Conservation (phyloP, 768 basidiomycete species). For the Leccinum variicolor region DNA sequence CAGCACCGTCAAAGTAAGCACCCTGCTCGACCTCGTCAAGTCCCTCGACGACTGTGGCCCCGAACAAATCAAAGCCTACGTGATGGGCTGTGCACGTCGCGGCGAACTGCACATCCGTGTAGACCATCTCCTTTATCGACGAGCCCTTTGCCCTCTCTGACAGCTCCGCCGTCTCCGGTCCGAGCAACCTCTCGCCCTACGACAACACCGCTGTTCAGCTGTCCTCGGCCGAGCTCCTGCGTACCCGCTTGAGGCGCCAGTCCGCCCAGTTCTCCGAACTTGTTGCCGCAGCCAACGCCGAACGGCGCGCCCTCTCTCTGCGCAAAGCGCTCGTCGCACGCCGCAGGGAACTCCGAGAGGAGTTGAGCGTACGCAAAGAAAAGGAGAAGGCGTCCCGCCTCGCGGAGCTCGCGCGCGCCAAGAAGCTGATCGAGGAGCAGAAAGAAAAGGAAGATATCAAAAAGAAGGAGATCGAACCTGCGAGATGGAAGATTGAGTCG, state of each 20-base stretch:
- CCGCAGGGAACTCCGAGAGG: slow-evolving; percentile 76
- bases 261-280: slow-evolving; percentile 55
- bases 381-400: slow-evolving; percentile 47
- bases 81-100: slow-evolving; percentile 88
- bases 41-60: slow-evolving; percentile 61
- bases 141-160: slow-evolving; percentile 57
- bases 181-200: not conserved
- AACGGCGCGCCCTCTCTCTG: slow-evolving; percentile 73
- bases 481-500: slow-evolving; percentile 47
- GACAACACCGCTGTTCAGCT: slow-evolving; percentile 63
- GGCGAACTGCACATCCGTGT: slow-evolving; percentile 85
- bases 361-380: slow-evolving; percentile 65
- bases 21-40: slow-evolving; percentile 72
- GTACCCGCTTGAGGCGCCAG: slow-evolving; percentile 50
- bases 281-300: slow-evolving; percentile 57
- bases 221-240: slow-evolving; percentile 67
- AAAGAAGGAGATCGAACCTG: slow-evolving; percentile 73
- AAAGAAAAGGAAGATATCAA: slow-evolving; percentile 1
- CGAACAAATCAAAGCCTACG: slow-evolving; percentile 84
- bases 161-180: slow-evolving; percentile 26
- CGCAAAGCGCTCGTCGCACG: slow-evolving; percentile 81
- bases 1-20: slow-evolving; percentile 52
- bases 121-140: slow-evolving; percentile 79
- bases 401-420: slow-evolving; percentile 61
- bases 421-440: slow-evolving; percentile 65